A percentile compares a stretch with the other conserved stretches of the same genome.
Evolutionary conservation across 331 rosid genomes (phyloP).

Genomic region (Cucumis variabilis): DNA sequence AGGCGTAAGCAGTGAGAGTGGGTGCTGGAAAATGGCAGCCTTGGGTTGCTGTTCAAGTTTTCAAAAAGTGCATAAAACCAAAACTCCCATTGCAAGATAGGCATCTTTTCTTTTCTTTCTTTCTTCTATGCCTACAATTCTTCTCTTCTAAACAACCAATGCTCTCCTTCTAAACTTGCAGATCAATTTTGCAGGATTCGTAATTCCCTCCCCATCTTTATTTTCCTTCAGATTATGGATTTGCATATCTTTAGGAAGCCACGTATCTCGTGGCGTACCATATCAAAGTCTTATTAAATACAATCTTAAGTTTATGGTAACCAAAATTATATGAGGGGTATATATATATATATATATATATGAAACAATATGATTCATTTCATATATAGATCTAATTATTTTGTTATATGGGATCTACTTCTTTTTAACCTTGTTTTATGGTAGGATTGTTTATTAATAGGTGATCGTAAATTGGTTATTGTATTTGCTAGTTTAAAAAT

Average conservation of each 20-base stretch:
- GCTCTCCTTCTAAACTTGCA: background rate
- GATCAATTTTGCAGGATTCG: background rate
- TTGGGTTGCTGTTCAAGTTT: slow-evolving; percentile 18
- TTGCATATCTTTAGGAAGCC: background rate
- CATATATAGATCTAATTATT: background rate
- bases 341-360: background rate
- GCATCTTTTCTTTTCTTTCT: background rate
- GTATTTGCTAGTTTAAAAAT: background rate
- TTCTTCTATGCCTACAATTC: background rate
- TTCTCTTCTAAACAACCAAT: background rate
- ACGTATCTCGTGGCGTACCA: too few relatives aligned
- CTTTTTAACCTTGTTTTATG: background rate
- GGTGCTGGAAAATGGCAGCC: slow-evolving; percentile 23
- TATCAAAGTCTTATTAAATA: background rate
- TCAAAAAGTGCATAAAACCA: background rate
- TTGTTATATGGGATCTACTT: background rate
- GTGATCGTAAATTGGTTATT: background rate
- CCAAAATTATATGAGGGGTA: background rate
- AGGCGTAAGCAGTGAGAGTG: background rate
- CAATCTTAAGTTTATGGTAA: background rate
- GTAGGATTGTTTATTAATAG: background rate
- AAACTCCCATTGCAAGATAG: slow-evolving; percentile 30
- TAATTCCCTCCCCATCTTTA: background rate
- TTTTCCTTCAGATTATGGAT: background rate
- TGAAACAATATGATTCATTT: background rate